Evolutionary conservation across 2,329 filamentous ascomycete species (phyloP).

Genomic region (Pleomassaria siparia): DNA sequence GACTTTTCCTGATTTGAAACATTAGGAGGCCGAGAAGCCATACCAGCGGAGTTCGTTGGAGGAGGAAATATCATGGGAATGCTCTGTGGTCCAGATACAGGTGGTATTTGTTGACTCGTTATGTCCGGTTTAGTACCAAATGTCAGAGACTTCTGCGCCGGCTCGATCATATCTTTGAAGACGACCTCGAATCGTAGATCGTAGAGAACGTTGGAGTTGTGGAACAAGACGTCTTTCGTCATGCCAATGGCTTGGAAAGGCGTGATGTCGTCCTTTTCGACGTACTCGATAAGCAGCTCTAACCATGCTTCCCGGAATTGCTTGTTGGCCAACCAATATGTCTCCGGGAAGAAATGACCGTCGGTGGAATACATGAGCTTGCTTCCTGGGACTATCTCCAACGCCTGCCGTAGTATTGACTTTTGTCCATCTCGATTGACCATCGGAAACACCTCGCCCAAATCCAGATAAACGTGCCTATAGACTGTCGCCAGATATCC

Average conservation of each 20-base stretch:
- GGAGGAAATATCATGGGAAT: constrained; percentile 6
- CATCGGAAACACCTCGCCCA: constrained; percentile 80
- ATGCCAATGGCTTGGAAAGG: constrained; percentile 63
- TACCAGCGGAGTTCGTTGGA: not conserved
- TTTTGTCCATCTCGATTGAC: constrained; percentile 76
- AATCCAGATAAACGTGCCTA: constrained; percentile 77
- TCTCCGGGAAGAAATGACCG: constrained; percentile 78
- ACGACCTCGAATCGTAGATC: constrained; percentile 54
- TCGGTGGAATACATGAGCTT: constrained; percentile 82
- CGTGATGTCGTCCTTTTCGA: constrained; percentile 64
- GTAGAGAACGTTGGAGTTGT: constrained; percentile 77
- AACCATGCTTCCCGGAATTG: constrained; percentile 73
- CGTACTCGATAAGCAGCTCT: constrained; percentile 67
- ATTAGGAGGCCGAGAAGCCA: not conserved
- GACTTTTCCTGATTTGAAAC: not conserved
- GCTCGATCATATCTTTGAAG: constrained; percentile 28
- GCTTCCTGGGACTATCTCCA: constrained; percentile 73
- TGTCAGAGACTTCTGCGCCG: constrained; percentile 22
- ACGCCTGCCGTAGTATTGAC: constrained; percentile 66
- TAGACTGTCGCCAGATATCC: constrained; percentile 79
- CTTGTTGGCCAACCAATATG: constrained; percentile 69
- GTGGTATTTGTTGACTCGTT: constrained; percentile 12
- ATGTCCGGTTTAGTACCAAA: constrained; percentile 27
- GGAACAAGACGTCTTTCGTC: constrained; percentile 70
- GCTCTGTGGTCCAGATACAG: constrained; percentile 17